These are phyloP conservation scores for Trichosporon sp. DNA, from an alignment of 1,284 basidiomycete species.

Conservation along the genomic window DNA sequence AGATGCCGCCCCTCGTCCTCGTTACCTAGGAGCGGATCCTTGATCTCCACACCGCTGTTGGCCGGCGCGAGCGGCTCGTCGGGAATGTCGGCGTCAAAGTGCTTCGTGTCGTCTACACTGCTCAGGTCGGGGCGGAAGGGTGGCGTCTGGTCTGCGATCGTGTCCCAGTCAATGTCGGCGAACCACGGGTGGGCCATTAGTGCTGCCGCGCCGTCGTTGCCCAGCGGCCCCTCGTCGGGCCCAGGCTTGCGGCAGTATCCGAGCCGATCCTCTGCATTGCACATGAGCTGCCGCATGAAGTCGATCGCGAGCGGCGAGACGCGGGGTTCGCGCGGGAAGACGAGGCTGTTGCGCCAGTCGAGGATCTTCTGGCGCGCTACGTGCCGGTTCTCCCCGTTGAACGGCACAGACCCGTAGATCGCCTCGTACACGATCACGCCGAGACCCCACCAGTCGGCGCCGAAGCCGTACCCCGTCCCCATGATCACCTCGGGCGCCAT, in stretches of 20 bases:
- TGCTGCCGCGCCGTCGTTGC: constrained; percentile 69
- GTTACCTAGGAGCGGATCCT: constrained; percentile 80
- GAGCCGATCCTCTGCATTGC: constrained; percentile 88
- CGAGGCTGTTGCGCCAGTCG: constrained; percentile 82
- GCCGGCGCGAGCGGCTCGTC: constrained; percentile 83
- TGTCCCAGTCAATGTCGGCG: constrained; percentile 73
- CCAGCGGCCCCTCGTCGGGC: constrained; percentile 22
- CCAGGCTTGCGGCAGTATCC: constrained; percentile 55
- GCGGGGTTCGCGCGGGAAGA: constrained; percentile 75
- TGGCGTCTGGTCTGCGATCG: constrained; percentile 67
- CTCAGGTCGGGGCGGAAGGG: constrained; percentile 81
- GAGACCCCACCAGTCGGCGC: constrained; percentile 97
- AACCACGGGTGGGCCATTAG: constrained; percentile 84
- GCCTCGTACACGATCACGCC: constrained; percentile 77
- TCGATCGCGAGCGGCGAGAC: constrained; percentile 80
- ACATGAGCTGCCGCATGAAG: constrained; percentile 80
- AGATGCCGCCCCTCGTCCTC: constrained; percentile 77
- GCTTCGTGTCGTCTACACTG: constrained; percentile 73
- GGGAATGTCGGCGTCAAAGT: constrained; percentile 90
- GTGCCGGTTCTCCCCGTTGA: constrained; percentile 76
- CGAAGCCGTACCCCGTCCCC: constrained; percentile 76
- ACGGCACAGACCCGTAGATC: constrained; percentile 85
- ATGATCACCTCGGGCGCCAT: constrained; percentile 93
- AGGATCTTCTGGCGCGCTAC: constrained; percentile 85
- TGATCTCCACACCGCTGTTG: constrained; percentile 73